Conservation (phyloP, 2,329 filamentous ascomycete genomes). For the Fusarium floridanum region DNA sequence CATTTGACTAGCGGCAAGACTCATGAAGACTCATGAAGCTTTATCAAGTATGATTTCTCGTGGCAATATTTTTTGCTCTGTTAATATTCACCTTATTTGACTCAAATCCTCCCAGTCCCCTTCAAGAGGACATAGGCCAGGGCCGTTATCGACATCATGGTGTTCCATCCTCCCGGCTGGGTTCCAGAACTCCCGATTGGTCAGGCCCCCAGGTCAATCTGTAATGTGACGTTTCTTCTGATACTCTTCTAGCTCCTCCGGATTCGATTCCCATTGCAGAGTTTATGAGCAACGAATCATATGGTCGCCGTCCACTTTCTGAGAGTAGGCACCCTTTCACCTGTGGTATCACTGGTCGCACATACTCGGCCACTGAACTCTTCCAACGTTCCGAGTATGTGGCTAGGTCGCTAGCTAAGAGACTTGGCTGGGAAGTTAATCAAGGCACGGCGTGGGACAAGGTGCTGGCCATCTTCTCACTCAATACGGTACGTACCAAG, state of each 20-base stretch:
- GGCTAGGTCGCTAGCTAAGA: neutral
- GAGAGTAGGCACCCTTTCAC: neutral
- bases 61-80: neutral
- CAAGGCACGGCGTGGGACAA: neutral
- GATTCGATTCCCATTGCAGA: neutral
- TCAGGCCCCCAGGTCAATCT: neutral
- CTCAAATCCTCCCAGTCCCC: neutral
- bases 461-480: neutral
- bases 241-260: neutral
- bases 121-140: neutral
- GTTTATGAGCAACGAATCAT: neutral
- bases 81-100: neutral
- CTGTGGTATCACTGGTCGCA: neutral
- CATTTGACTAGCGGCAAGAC: neutral
- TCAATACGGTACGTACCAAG: neutral
- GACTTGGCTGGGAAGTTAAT: neutral
- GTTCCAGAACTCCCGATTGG: neutral
- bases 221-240: neutral
- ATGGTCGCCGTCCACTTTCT: neutral
- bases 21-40: neutral
- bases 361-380: neutral
- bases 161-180: neutral
- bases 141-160: neutral
- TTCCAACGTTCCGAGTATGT: neutral
- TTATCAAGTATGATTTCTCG: neutral